Evolutionary conservation across 306 rosid species (phyloP), one percentile per base, ranked within the genome.

Genomic region (Luffa aegyptiaca): DNA sequence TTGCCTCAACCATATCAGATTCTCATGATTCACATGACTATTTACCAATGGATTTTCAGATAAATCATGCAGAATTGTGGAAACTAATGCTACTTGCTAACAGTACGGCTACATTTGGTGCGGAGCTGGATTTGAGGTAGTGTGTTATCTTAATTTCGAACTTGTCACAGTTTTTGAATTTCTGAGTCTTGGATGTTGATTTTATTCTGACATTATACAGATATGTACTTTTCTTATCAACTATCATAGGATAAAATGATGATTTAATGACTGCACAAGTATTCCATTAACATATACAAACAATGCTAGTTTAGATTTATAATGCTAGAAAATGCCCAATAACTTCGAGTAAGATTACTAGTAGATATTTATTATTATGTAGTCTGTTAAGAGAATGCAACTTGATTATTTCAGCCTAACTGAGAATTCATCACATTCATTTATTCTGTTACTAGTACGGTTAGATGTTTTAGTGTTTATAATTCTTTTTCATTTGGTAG

Each of bases 81-180:
- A 88, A 91, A 86, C 93, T 90, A 65, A 93, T 92, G 74, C 90
- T 94, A 61, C 81, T 87, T 81, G 81, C 83, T 88, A 88, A 92
- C 81, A 84, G 87, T 86, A 79, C 39, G 72, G 84, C 89, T 39
- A 76, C 79, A 71, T 81, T 92, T 16, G 98, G 97, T 86, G 55
- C 83, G 42, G 85, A 90, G 82, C 80, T 92, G 85, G 94, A 90
- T 86, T 85, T 87, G 79, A 92, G 98, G 98, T 94, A 84, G 85
- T 65, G 11, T 75, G 63, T 64, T 11, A 48, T 85, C 80, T 21
- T 44, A 10, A 63, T 31, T 83, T 49, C 69, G 21, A 52, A 36
- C 33, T 75, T 35, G 58, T 58, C 58, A 21, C 56, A 44, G 55
- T 45, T 70, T 44, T 70, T 21, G 8, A 20, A 49, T 75, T 14